Conservation (phyloP, 768 basidiomycete species). For the Serendipita sp. region DNA sequence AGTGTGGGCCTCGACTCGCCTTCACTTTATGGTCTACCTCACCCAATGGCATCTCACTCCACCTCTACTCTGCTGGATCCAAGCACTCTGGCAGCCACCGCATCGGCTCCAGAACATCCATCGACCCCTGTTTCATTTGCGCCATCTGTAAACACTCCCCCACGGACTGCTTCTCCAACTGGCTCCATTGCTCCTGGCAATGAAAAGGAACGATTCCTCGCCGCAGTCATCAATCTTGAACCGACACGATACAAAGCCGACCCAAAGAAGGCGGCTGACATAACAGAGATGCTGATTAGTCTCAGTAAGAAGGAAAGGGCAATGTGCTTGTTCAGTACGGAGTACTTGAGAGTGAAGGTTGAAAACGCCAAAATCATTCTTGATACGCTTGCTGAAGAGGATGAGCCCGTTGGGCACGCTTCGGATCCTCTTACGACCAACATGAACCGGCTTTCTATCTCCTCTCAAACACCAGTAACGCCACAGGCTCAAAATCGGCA, state of each 20-base stretch:
- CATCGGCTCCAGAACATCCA: conserved; percentile 80
- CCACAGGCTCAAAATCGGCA: not conserved
- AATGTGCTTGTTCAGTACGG: conserved; percentile 78
- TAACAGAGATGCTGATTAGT: conserved; percentile 69
- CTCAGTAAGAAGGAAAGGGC: conserved; percentile 79
- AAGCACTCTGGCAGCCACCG: conserved; percentile 49
- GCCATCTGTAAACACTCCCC: conserved; percentile 60
- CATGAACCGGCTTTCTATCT: conserved; percentile 11
- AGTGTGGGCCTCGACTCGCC: not conserved
- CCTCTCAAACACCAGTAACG: not conserved
- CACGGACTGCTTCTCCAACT: conserved; percentile 66
- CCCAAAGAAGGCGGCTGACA: conserved; percentile 37
- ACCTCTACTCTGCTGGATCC: conserved; percentile 47
- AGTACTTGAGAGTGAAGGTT: conserved; percentile 60
- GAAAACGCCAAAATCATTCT: conserved; percentile 69
- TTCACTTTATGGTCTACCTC: not conserved
- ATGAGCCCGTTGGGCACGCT: conserved; percentile 34
- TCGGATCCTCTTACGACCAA: conserved; percentile 38
- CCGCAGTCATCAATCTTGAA: conserved; percentile 51
- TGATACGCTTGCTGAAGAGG: conserved; percentile 32
- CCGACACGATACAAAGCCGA: conserved; percentile 4
- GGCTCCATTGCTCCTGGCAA: conserved; percentile 43
- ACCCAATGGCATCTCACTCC: not conserved
- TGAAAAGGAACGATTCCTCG: conserved; percentile 59
- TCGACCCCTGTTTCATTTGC: conserved; percentile 70